phyloP scores from a whole-genome alignment of 371 early-diverging fungal species.

The Lichtheimia corymbifera region DNA sequence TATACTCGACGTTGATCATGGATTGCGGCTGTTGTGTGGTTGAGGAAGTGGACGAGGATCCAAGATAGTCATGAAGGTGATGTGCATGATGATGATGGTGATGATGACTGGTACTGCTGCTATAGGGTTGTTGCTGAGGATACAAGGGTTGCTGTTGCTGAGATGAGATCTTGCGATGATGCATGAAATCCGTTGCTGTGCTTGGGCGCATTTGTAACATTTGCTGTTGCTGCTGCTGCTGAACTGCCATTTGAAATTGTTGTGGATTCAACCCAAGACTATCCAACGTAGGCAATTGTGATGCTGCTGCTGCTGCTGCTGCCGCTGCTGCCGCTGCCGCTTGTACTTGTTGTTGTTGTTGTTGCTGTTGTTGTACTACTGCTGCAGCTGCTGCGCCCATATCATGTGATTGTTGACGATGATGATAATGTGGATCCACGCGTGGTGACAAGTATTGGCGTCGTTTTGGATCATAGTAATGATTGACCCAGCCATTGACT shows the following conservation, averaged over 20 bases:
- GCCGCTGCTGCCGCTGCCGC: constrained; percentile 18
- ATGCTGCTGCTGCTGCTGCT: constrained; percentile 11
- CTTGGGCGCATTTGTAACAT: constrained; percentile 21
- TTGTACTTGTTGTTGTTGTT: constrained; percentile 14
- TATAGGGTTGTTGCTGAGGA: constrained; percentile 22
- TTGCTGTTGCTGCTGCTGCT: constrained; percentile 28
- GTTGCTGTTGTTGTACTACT: constrained; percentile 14
- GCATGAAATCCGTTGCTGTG: constrained; percentile 14
- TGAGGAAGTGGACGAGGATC: constrained; percentile 23
- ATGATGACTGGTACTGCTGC: constrained; percentile 1
- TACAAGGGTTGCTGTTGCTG: constrained; percentile 30
- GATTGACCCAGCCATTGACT: constrained; percentile 44
- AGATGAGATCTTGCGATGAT: constrained; percentile 9
- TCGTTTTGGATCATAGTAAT: constrained; percentile 45
- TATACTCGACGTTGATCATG: constrained; percentile 21
- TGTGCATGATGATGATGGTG: too few relatives aligned
- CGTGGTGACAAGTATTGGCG: constrained; percentile 43
- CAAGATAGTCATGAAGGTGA: background rate
- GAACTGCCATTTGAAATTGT: constrained; percentile 31
- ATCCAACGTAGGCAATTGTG: constrained; percentile 13
- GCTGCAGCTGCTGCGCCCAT: constrained; percentile 1
- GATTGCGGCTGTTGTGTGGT: constrained; percentile 14
- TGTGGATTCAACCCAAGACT: constrained; percentile 17
- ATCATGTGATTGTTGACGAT: constrained; percentile 27
- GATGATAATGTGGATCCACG: constrained; percentile 37